Evolutionary conservation across 2,329 filamentous ascomycete genomes (phyloP).

Genomic region (Fusarium irregulare): DNA sequence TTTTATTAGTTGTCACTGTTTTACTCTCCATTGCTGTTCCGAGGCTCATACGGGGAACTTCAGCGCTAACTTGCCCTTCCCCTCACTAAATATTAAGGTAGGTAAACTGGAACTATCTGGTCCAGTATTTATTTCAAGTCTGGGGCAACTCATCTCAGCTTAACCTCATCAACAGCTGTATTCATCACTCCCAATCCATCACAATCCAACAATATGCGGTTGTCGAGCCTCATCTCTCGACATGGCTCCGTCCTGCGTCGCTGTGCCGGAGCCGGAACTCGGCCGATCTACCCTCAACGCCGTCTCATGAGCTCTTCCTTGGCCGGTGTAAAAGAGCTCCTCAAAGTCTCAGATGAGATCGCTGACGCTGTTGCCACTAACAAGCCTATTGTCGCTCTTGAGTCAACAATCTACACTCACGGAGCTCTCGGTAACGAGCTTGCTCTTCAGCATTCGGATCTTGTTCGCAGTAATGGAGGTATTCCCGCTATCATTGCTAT

Average conservation of each 20-base stretch:
- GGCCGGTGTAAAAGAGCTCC: conserved; percentile 56
- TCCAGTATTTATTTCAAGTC: conserved; percentile 5
- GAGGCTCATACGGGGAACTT: conserved; percentile 3
- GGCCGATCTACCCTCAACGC: conserved; percentile 32
- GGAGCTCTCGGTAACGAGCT: conserved; percentile 80
- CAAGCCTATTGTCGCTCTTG: conserved; percentile 89
- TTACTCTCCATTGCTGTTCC: conserved; percentile 12
- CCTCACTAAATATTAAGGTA: conserved; percentile 17
- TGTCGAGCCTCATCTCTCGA: conserved; percentile 36
- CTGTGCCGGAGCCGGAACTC: conserved; percentile 29
- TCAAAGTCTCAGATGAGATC: conserved; percentile 85
- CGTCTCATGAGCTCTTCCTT: conserved; percentile 41
- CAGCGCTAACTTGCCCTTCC: conserved; percentile 23
- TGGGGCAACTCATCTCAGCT: background rate
- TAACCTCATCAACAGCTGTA: background rate
- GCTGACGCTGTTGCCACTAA: conserved; percentile 77
- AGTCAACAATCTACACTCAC: conserved; percentile 98
- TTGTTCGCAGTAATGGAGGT: conserved; percentile 83
- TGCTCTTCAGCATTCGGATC: conserved; percentile 82
- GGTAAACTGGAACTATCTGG: conserved; percentile 2
- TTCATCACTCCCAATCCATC: background rate
- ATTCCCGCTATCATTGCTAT: conserved; percentile 93
- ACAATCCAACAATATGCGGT: conserved; percentile 23
- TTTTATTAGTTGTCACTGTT: background rate
- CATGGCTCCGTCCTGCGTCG: conserved; percentile 36